Evolutionary conservation across 2,329 filamentous ascomycete genomes (phyloP).

Genomic region (Cladosporium cucumerinum): DNA sequence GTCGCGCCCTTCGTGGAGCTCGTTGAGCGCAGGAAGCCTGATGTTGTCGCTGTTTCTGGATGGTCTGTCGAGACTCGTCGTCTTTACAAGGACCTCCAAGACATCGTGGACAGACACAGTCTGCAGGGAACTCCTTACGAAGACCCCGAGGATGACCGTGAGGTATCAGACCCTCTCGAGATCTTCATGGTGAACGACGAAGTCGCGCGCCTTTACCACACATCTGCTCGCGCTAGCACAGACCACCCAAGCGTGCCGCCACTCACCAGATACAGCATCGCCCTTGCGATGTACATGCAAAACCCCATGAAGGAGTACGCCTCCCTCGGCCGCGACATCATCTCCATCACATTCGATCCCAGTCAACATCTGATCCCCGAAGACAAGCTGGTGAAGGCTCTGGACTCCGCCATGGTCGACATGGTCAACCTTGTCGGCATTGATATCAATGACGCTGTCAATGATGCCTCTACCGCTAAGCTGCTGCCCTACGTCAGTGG

Average conservation of each 20-base stretch:
- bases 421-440: constrained; percentile 97
- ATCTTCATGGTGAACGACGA: constrained; percentile 94
- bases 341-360: constrained; percentile 82
- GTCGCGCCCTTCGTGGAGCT: constrained; percentile 73
- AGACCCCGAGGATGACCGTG: constrained; percentile 70
- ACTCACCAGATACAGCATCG: constrained; percentile 84
- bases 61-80: constrained; percentile 83
- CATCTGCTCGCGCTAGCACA: constrained; percentile 71
- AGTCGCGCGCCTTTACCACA: constrained; percentile 92
- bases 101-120: constrained; percentile 72
- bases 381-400: constrained; percentile 78
- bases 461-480: constrained; percentile 76
- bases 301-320: constrained; percentile 97
- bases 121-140: constrained; percentile 79
- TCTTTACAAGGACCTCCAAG: constrained; percentile 75
- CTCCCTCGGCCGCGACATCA: constrained; percentile 80
- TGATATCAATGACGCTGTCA: constrained; percentile 87
- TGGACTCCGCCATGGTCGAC: constrained; percentile 97
- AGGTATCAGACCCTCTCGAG: constrained; percentile 75
- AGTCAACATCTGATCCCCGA: constrained; percentile 85
- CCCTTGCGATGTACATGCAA: constrained; percentile 85
- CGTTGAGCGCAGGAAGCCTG: constrained; percentile 74
- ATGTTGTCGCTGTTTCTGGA: constrained; percentile 86
- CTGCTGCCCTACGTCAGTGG: constrained; percentile 88
- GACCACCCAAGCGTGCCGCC: constrained; percentile 80